Evolutionary conservation across 2,329 filamentous ascomycete genomes (phyloP).

Genomic region (Stemphylium lycopersici): DNA sequence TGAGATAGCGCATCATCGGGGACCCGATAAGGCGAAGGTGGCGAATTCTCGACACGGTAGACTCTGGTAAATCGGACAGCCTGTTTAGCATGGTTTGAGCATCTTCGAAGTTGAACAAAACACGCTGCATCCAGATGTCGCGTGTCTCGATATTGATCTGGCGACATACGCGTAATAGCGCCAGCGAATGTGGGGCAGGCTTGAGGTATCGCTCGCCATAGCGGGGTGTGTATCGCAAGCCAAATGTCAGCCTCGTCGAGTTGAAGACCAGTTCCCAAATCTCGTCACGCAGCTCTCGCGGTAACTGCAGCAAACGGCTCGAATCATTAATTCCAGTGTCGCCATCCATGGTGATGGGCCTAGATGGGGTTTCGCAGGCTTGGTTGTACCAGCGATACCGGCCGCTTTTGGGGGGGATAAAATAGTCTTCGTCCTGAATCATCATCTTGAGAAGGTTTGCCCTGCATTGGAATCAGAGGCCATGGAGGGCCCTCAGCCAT

Average conservation of each 20-base stretch:
- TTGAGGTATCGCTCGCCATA: conserved; percentile 18
- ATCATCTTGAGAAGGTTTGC: conserved; percentile 13
- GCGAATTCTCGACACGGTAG: conserved; percentile 17
- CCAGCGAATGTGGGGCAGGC: conserved; percentile 20
- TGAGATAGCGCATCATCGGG: conserved; percentile 23
- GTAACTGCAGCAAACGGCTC: conserved; percentile 15
- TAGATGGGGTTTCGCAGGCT: conserved; percentile 2
- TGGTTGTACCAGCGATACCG: conserved; percentile 15
- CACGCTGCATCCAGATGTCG: conserved; percentile 20
- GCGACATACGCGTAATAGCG: conserved; percentile 17
- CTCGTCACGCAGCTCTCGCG: conserved; percentile 20
- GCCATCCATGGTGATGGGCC: conserved; percentile 7
- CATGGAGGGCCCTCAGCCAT: conserved; percentile 5
- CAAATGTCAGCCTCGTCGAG: conserved; percentile 21
- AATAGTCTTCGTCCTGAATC: conserved; percentile 18
- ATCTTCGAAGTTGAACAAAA: conserved; percentile 21
- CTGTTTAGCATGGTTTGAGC: conserved; percentile 20
- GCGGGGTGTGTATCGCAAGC: conserved; percentile 19
- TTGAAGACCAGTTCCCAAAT: conserved; percentile 20
- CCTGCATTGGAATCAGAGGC: conserved; percentile 9
- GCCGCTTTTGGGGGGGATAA: conserved; percentile 9
- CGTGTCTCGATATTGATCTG: conserved; percentile 20
- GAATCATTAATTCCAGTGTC: conserved; percentile 4
- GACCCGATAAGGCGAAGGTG: conserved; percentile 17
- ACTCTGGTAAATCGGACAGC: conserved; percentile 13